Percentiles rank a stretch among this genome's conserved stretches.
Evolutionary conservation across 176 grass and related monocot species (phyloP).

Genomic region (Calamus simplicifolius): DNA sequence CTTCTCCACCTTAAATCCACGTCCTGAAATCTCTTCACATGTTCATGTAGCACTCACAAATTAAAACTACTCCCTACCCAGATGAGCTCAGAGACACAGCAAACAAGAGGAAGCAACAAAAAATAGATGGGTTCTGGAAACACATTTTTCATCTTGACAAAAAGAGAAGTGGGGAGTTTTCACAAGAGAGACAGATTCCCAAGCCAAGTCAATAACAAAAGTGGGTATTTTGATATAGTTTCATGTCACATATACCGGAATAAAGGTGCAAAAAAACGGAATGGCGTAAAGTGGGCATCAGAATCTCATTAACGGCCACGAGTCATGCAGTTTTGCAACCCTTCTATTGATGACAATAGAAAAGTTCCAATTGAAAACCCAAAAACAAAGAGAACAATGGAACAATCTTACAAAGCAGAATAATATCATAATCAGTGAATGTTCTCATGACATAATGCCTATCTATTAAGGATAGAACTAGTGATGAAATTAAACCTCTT

Average conservation of each 20-base stretch:
- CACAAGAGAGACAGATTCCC: constrained; percentile 21
- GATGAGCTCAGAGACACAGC: constrained; percentile 14
- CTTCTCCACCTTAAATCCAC: constrained; percentile 14
- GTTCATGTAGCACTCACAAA: constrained; percentile 1
- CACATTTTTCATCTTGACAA: constrained; percentile 10
- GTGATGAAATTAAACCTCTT: too few relatives aligned
- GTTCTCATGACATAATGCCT: too few relatives aligned
- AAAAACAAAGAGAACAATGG: too few relatives aligned
- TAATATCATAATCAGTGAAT: too few relatives aligned
- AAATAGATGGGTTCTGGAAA: not conserved
- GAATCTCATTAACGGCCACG: too few relatives aligned
- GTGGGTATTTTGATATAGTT: constrained; percentile 2
- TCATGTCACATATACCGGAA: constrained; percentile 11
- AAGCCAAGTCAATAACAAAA: constrained; percentile 22
- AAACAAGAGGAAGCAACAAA: not conserved
- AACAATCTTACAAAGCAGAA: too few relatives aligned
- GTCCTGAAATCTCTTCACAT: too few relatives aligned
- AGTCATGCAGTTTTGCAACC: too few relatives aligned
- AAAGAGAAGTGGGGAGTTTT: constrained; percentile 1
- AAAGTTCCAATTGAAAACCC: too few relatives aligned
- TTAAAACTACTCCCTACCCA: constrained; percentile 4
- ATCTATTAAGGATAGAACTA: too few relatives aligned
- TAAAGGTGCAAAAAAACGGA: constrained; percentile 19
- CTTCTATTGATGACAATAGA: too few relatives aligned
- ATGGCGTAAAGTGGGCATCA: too few relatives aligned